A percentile compares a stretch with the other conserved stretches of the same genome.
phyloP scores from a whole-genome alignment of 352 stramenopile species.

The Pythium apleroticum region DNA sequence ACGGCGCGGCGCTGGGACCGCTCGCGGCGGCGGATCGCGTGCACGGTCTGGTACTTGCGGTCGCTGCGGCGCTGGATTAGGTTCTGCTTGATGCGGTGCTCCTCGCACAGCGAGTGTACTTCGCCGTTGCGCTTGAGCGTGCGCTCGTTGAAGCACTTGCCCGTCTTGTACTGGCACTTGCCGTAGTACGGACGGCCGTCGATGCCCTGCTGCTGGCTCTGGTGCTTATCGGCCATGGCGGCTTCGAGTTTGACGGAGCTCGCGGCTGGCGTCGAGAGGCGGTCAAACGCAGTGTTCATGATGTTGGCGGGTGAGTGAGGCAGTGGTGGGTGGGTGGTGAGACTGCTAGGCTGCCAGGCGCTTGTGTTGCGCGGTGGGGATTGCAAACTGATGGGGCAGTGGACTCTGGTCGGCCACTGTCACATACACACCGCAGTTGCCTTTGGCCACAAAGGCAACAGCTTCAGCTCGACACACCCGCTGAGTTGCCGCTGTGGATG shows the following conservation, averaged over 20 bases:
- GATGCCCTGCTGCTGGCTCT: slow-evolving; percentile 6
- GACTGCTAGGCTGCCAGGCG: neutral
- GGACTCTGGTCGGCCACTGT: slow-evolving; percentile 10
- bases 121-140: slow-evolving; percentile 84
- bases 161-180: slow-evolving; percentile 89
- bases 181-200: slow-evolving; percentile 50
- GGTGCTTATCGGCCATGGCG: slow-evolving; percentile 12
- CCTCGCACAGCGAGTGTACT: slow-evolving; percentile 78
- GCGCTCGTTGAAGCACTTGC: slow-evolving; percentile 88
- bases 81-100: slow-evolving; percentile 86
- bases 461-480: slow-evolving; percentile 1
- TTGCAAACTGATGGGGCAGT: slow-evolving; percentile 54
- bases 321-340: neutral
- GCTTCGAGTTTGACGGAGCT: slow-evolving; percentile 27
- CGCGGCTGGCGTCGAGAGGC: slow-evolving; percentile 17
- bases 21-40: slow-evolving; percentile 73
- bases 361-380: slow-evolving; percentile 31
- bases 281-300: slow-evolving; percentile 17
- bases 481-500: slow-evolving; percentile 1
- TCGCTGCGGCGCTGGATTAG: slow-evolving; percentile 82
- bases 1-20: slow-evolving; percentile 76
- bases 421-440: slow-evolving; percentile 22
- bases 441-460: slow-evolving; percentile 1
- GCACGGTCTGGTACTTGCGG: slow-evolving; percentile 85
- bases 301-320: neutral